These are phyloP conservation scores for Naganishia onofrii DNA, from an alignment of 768 basidiomycete genomes.

Conservation along the genomic window DNA sequence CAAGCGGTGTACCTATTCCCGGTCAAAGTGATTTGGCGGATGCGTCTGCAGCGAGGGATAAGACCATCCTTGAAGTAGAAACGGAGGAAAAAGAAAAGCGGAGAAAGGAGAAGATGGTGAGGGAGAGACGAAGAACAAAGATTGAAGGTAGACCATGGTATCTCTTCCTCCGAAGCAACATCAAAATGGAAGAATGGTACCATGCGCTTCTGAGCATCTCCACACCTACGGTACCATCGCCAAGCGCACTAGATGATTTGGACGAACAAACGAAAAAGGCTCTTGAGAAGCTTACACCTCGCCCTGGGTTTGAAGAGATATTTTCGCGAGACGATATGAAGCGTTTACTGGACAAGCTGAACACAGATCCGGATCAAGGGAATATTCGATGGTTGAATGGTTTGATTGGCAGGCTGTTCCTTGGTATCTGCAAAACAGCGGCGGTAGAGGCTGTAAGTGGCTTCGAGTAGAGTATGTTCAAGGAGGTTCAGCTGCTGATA, in stretches of 20 bases:
- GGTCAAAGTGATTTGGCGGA: not conserved
- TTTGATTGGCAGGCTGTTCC: constrained; percentile 84
- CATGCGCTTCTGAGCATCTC: constrained; percentile 58
- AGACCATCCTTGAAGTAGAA: constrained; percentile 29
- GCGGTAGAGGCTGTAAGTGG: constrained; percentile 61
- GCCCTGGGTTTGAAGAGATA: constrained; percentile 59
- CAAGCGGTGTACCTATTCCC: constrained; percentile 9
- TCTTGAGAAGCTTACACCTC: constrained; percentile 53
- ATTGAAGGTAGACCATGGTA: constrained; percentile 72
- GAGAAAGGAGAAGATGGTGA: constrained; percentile 56
- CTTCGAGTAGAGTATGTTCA: not conserved
- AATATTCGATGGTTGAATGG: constrained; percentile 98
- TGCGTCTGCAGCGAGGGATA: not conserved
- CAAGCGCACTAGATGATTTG: constrained; percentile 63
- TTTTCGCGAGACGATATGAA: constrained; percentile 79
- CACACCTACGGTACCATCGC: constrained; percentile 41
- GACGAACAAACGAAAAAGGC: constrained; percentile 7
- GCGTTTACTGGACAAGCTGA: constrained; percentile 74
- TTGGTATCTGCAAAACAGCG: constrained; percentile 82
- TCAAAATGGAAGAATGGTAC: constrained; percentile 96
- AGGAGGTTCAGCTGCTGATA: not conserved
- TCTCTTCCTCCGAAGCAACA: constrained; percentile 80
- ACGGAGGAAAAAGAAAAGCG: constrained; percentile 38
- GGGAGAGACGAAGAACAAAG: constrained; percentile 55
- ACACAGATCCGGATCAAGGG: constrained; percentile 90